A percentile compares a stretch with the other conserved stretches of the same genome.
phyloP scores from a whole-genome alignment of 495 filamentous ascomycete species.

The Tuber melanosporum region DNA sequence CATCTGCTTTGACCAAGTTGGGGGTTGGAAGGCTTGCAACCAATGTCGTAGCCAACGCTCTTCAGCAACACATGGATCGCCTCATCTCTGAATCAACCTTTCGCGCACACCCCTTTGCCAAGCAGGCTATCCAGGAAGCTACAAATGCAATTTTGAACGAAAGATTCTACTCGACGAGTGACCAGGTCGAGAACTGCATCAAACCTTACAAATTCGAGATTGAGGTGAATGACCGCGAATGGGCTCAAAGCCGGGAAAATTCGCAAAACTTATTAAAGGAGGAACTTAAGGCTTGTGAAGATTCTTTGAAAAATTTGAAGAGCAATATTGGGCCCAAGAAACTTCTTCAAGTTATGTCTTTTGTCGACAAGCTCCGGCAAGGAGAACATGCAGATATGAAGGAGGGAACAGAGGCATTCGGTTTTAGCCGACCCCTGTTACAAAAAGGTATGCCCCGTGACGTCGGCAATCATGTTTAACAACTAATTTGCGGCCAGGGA shows the following conservation, averaged over 20 bases:
- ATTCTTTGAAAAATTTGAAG: conserved; percentile 68
- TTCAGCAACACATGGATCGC: conserved; percentile 77
- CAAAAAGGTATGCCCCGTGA: conserved; percentile 57
- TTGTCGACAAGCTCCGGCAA: conserved; percentile 80
- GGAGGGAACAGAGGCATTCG: conserved; percentile 75
- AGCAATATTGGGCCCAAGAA: conserved; percentile 67
- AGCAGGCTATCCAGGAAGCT: conserved; percentile 83
- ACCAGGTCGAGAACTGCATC: conserved; percentile 99
- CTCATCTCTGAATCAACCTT: conserved; percentile 76
- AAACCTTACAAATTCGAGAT: conserved; percentile 98
- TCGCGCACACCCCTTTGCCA: conserved; percentile 78
- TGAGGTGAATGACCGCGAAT: conserved; percentile 84
- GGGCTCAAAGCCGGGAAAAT: conserved; percentile 74
- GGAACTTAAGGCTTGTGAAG: conserved; percentile 76
- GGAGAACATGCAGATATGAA: conserved; percentile 78
- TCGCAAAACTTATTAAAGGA: conserved; percentile 68
- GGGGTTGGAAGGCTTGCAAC: conserved; percentile 90
- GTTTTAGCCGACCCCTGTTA: conserved; percentile 78
- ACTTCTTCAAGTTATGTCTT: conserved; percentile 78
- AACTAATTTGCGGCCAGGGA: conserved; percentile 51
- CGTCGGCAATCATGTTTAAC: conserved; percentile 3
- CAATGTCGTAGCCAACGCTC: conserved; percentile 73
- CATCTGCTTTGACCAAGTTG: conserved; percentile 80
- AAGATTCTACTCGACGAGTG: conserved; percentile 88
- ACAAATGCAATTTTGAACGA: conserved; percentile 84